phyloP scores from a whole-genome alignment of 1,284 basidiomycete species.

The Pseudozyma sp. region DNA sequence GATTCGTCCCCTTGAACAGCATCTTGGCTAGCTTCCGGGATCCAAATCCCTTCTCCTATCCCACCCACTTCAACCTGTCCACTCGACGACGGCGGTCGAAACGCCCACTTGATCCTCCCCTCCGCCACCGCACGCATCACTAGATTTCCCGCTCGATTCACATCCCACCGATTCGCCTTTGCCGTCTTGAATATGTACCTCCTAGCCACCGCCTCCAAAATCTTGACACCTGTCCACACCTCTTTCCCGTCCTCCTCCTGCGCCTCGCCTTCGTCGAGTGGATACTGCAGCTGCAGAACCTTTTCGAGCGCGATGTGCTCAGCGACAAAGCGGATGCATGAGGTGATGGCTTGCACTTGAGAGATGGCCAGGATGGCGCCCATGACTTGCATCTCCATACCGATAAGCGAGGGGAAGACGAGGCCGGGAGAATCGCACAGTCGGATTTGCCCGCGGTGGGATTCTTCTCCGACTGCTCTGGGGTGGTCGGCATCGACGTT shows the following conservation, averaged over 20 bases:
- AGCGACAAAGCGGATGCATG: constrained; percentile 79
- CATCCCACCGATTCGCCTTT: constrained; percentile 85
- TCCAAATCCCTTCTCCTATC: constrained; percentile 40
- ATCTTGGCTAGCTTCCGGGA: constrained; percentile 8
- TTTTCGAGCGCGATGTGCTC: constrained; percentile 81
- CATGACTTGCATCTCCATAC: constrained; percentile 74
- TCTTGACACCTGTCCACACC: constrained; percentile 81
- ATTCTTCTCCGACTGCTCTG: constrained; percentile 50
- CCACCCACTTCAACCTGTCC: background rate
- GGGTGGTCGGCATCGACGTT: constrained; percentile 77
- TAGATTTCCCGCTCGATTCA: constrained; percentile 86
- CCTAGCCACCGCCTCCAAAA: constrained; percentile 81
- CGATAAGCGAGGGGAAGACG: constrained; percentile 76
- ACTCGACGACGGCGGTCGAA: constrained; percentile 66
- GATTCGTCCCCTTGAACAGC: background rate
- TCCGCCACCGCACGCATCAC: constrained; percentile 77
- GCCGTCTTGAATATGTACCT: constrained; percentile 82
- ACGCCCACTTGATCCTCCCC: constrained; percentile 82
- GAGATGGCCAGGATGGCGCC: constrained; percentile 83
- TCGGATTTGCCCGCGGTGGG: constrained; percentile 36
- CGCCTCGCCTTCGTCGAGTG: constrained; percentile 55
- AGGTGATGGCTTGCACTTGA: constrained; percentile 82
- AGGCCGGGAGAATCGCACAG: constrained; percentile 52
- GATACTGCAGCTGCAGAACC: constrained; percentile 73
- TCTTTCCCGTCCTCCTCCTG: constrained; percentile 43